Evolutionary conservation across 345 rosid species (phyloP), one percentile per base, ranked within the genome.

Genomic region (Sonneratia alba): DNA sequence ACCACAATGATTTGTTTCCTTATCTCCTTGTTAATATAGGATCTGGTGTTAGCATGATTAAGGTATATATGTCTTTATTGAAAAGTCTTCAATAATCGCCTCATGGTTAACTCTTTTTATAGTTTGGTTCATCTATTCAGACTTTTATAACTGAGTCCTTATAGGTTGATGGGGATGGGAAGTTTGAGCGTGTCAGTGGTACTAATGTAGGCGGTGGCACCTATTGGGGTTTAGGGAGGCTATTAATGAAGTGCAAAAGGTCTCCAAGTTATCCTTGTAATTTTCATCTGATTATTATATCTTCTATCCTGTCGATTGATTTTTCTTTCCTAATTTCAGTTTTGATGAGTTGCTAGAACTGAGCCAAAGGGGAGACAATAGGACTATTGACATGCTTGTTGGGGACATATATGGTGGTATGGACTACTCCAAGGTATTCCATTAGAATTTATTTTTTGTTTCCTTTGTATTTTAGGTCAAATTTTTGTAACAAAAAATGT

Each of bases 131-230:
- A 18, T 65, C 43, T 73, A 36, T 66, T 59, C 72, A 4, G 55
- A 38, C 14, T 45, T 79, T 75, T 71, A 32, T 36, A 57, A 68
- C 71, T 67, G 76, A 67, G 74, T 27, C 21, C 32, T 49, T 61
- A 65, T 76, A 93, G 98, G 97, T 93, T 77, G 98, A 94, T 69
- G 97, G 97, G 49, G 98, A 94, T 73, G 97, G 98, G n/a, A 92
- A 92, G 77, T 94, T 90, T 80, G 77, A 94, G 84, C 91, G 97
- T 69, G 97, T 94, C 71, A 94, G 98, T 51, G 97, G 98, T 51
- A 94, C 98, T 69, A 94, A 94, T 85, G 97, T 91, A 71, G 98
- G 98, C 22, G 98, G 98, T 80, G 98, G 98, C 75, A 91, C 98
- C 66, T 94, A 91, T 56, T 94, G 97, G 97, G 98, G 98, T 71